Percentiles rank a stretch among this genome's conserved stretches.
Evolutionary conservation across 768 basidiomycete genomes (phyloP).

Genomic region (Suillus sp.): DNA sequence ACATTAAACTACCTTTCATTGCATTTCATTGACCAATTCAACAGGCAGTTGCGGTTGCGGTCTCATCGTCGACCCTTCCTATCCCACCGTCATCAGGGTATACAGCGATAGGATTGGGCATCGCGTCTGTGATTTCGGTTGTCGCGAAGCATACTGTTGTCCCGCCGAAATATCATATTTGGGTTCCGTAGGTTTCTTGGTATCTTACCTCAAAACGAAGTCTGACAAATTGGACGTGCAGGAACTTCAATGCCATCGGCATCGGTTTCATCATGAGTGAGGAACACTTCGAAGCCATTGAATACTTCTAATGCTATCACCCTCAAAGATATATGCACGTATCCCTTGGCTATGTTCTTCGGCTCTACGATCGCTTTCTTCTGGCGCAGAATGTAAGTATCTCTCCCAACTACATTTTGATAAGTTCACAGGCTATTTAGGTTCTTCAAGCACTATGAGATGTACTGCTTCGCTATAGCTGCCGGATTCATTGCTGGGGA

Average conservation of each 20-base stretch:
- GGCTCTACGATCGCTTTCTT: slow-evolving; percentile 27
- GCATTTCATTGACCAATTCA: not conserved
- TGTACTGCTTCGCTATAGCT: slow-evolving; percentile 39
- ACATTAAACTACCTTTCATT: not conserved
- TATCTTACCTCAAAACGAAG: not conserved
- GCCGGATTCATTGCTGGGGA: slow-evolving; percentile 45
- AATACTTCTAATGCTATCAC: not conserved
- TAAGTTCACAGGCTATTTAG: not conserved
- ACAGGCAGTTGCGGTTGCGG: slow-evolving; percentile 23
- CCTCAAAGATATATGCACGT: slow-evolving; percentile 24
- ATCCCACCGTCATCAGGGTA: slow-evolving; percentile 58
- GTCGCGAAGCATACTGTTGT: slow-evolving; percentile 37
- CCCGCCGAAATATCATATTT: slow-evolving; percentile 24
- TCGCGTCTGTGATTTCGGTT: slow-evolving; percentile 48
- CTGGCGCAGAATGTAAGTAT: slow-evolving; percentile 17
- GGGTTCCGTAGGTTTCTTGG: slow-evolving; percentile 22
- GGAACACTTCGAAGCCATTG: not conserved
- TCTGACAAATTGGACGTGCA: slow-evolving; percentile 4
- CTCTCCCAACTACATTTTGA: not conserved
- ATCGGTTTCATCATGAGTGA: slow-evolving; percentile 21
- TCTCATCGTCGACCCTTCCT: slow-evolving; percentile 30
- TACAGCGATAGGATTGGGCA: slow-evolving; percentile 55
- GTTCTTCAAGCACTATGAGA: slow-evolving; percentile 14
- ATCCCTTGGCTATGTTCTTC: slow-evolving; percentile 27
- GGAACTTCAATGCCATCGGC: slow-evolving; percentile 31